Base-by-base conservation (phyloP, 257 asterid genomes). In the Fraxinus americana region DNA sequence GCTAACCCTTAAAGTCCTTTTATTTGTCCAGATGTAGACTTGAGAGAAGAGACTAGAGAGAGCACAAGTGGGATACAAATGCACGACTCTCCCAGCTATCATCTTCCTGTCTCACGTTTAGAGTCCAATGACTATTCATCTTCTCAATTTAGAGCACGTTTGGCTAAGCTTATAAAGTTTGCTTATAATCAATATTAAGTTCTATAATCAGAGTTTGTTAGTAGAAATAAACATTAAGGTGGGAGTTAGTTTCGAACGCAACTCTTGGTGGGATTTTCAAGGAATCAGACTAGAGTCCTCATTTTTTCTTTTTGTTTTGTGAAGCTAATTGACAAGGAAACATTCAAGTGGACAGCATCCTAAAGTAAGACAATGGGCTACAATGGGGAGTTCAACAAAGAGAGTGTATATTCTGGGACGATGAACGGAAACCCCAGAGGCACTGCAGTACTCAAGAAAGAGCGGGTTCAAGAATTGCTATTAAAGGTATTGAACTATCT, bases 351-450 rank as follows among this genome's bases (percentile, higher is more conserved):
- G 66, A 66, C 23, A 73, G 16, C 75, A 80, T 79, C 65, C 25
- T 48, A 30, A 13, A 78, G 65, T 12, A 12, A 34, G 76, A 27
- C 16, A 23, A 87, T 82, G 89, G 87, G 90, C 57, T 78, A 79
- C 77, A 36, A 52, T 1, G 86, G 80, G 67, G 85, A 83, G 41
- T 74, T 72, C 36, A 81, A 57, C 41, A 36, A 83, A 74, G 82
- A 54, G 70, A 76, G 74, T 19, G 10, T 63, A 72, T 70, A 81
- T 72, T 71, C 75, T 30, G 85, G 71, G 68, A 76, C 75, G 72
- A 76, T 43, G n/a, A 45, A 78, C 66, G 79, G 43, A 16, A 74
- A 70, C 10, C 71, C 35, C 54, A 76, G 78, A 57, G 70, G 75
- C 61, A 70, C 50, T 79, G 21, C 66, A 17, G 63, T 80, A 59